Evolutionary conservation across 352 stramenopile genomes (phyloP), one percentile per base, ranked within the genome.

Genomic region (Globisporangium takayamanum): DNA sequence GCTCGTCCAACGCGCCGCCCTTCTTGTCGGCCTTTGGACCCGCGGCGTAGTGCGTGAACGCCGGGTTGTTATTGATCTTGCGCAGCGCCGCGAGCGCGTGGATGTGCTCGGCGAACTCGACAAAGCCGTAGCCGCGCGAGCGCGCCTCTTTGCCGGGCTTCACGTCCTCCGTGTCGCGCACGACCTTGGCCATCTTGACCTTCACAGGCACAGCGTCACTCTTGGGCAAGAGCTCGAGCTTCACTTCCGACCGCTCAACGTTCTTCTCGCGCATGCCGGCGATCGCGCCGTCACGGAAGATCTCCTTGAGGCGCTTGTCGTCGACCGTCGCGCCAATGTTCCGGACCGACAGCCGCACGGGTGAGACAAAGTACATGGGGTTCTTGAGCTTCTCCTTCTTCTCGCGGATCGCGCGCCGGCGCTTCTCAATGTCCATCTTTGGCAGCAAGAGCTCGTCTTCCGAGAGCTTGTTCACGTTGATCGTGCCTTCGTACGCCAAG

Each of bases 341-440:
- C 45, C 95, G 83, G 59, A 99, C 87, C 55, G 87, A 97, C 6
- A 99, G 76, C 58, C 96, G 87, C 63, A 87, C 69, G 2, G 96
- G 95, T 66, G 96, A 98, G 55, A 99, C 95, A 63, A 98, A 98
- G 68, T 98, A 98, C 46, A 98, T 79, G 7, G 96, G 96, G 61
- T 97, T 98, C 66, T 97, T 94, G 30, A 99, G 80, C 74, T 99
- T 99, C 39, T 92, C 85, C 69, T 96, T 97, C 76, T 98, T 98
- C 60, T 99, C 95, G 42, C 88, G 77, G 61, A 97, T 89, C 2
- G 94, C 94, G 28, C 81, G 74, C 46, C 93, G 85, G 41, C 96
- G 83, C 71, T 99, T 98, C 41, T 97, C 83, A 59, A 98, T 93
- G 68, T 99, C 96, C 66, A 85, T 79, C 59, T 95, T 88, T 18